Evolutionary conservation across 2,329 filamentous ascomycete species (phyloP).

Genomic region (Xylaria sp.): DNA sequence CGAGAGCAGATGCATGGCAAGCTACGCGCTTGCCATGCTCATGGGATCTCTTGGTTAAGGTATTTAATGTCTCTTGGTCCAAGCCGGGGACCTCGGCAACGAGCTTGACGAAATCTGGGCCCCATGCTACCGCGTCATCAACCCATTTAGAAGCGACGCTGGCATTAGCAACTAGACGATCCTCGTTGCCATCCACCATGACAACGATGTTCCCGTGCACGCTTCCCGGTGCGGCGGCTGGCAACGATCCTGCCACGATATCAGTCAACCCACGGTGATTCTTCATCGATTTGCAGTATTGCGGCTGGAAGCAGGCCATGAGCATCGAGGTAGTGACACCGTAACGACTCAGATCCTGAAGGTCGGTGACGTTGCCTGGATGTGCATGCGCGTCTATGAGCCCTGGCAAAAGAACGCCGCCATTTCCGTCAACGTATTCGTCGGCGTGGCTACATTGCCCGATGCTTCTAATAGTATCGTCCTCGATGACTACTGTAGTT

Average conservation of each 20-base stretch:
- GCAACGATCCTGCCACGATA: slow-evolving; percentile 26
- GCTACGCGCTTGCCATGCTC: slow-evolving; percentile 26
- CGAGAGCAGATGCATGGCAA: slow-evolving; percentile 27
- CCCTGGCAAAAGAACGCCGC: slow-evolving; percentile 28
- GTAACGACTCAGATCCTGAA: slow-evolving; percentile 31
- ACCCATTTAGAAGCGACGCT: slow-evolving; percentile 30
- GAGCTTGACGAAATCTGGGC: slow-evolving; percentile 33
- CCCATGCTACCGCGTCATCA: slow-evolving; percentile 25
- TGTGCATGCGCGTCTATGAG: slow-evolving; percentile 34
- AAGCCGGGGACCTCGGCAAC: slow-evolving; percentile 30
- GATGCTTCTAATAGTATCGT: slow-evolving; percentile 15
- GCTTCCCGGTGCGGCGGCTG: slow-evolving; percentile 30
- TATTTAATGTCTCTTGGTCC: slow-evolving; percentile 29
- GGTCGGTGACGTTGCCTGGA: slow-evolving; percentile 22
- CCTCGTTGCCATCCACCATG: slow-evolving; percentile 25
- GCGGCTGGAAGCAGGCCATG: slow-evolving; percentile 31
- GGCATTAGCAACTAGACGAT: slow-evolving; percentile 24
- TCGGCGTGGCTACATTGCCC: neutral
- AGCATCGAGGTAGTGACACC: slow-evolving; percentile 32
- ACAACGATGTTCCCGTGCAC: slow-evolving; percentile 23
- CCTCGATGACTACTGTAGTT: slow-evolving; percentile 26
- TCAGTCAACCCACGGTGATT: slow-evolving; percentile 29
- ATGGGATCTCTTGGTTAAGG: slow-evolving; percentile 24
- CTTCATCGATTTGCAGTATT: slow-evolving; percentile 25
- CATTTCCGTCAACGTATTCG: slow-evolving; percentile 23